Percentiles rank a stretch among this genome's conserved stretches.
These are phyloP conservation scores for Achaetomium macrosporum DNA, from an alignment of 2,329 filamentous ascomycete species.

Conservation along the genomic window DNA sequence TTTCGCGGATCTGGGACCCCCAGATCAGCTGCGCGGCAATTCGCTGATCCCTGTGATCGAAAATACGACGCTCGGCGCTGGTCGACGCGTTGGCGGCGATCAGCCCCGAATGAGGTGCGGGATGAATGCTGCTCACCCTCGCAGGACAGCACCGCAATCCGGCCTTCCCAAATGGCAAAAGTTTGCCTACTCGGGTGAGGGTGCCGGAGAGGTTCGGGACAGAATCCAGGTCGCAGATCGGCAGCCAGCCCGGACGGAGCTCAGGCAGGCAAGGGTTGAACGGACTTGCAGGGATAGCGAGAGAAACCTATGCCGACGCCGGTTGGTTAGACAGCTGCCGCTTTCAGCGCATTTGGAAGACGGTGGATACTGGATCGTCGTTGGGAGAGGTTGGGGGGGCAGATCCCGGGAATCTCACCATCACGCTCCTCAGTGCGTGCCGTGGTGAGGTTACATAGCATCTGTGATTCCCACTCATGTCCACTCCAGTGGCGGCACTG, in stretches of 20 bases:
- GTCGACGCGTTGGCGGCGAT: conserved; percentile 17
- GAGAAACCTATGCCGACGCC: not conserved
- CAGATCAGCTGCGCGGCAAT: conserved; percentile 24
- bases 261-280: not conserved
- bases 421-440: conserved; percentile 5
- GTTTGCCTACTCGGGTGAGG: not conserved
- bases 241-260: conserved; percentile 2
- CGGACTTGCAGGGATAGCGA: not conserved
- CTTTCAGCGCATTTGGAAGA: not conserved
- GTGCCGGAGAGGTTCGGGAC: not conserved
- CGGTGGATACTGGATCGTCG: not conserved
- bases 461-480: conserved; percentile 2
- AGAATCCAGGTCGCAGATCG: conserved; percentile 1
- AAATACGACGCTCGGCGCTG: conserved; percentile 16
- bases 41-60: conserved; percentile 24
- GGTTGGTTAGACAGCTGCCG: conserved; percentile 9
- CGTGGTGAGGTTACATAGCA: conserved; percentile 12
- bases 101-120: conserved; percentile 17
- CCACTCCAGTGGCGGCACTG: not conserved
- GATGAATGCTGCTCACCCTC: not conserved
- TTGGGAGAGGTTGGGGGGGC: not conserved
- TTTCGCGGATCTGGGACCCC: conserved; percentile 20
- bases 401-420: not conserved
- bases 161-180: not conserved
- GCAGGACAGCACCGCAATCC: not conserved